Evolutionary conservation across 1,139 yeast species (phyloP).

Genomic region (Lodderomyces beijingensis): DNA sequence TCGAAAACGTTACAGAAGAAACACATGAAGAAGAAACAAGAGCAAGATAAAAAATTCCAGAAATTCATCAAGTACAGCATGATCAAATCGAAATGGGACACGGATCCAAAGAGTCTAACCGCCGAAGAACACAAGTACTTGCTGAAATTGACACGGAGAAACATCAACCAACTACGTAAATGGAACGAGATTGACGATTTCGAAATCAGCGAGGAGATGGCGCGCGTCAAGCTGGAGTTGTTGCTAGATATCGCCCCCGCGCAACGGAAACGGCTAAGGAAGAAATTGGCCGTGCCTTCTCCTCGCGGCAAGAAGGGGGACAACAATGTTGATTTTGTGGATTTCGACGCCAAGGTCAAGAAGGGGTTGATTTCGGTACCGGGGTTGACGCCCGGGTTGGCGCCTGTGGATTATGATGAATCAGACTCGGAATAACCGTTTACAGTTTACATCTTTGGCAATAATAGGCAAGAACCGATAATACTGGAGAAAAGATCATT

Average conservation of each 20-base stretch:
- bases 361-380: constrained; percentile 47
- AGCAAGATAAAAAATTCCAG: constrained; percentile 37
- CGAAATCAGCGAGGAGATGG: constrained; percentile 41
- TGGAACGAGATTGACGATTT: constrained; percentile 38
- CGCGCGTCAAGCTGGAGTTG: constrained; percentile 33
- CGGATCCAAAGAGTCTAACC: constrained; percentile 23
- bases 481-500: too few species aligned
- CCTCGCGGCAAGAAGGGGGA: constrained; percentile 1
- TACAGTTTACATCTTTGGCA: too few species aligned
- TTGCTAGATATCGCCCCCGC: constrained; percentile 29
- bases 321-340: constrained; percentile 9
- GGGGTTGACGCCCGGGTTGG: constrained; percentile 88
- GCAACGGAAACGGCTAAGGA: constrained; percentile 20
- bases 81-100: constrained; percentile 27
- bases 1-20: constrained; percentile 27
- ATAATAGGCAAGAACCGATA: too few species aligned
- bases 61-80: constrained; percentile 50
- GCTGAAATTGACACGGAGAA: constrained; percentile 45
- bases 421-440: too few species aligned
- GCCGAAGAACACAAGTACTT: constrained; percentile 47
- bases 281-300: constrained; percentile 16
- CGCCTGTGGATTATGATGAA: constrained; percentile 72
- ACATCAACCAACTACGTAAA: constrained; percentile 43
- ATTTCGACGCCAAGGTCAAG: constrained; percentile 41
- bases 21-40: constrained; percentile 32